These are phyloP conservation scores for Exophiala spinifera DNA, from an alignment of 2,329 filamentous ascomycete genomes.

Conservation along the genomic window DNA sequence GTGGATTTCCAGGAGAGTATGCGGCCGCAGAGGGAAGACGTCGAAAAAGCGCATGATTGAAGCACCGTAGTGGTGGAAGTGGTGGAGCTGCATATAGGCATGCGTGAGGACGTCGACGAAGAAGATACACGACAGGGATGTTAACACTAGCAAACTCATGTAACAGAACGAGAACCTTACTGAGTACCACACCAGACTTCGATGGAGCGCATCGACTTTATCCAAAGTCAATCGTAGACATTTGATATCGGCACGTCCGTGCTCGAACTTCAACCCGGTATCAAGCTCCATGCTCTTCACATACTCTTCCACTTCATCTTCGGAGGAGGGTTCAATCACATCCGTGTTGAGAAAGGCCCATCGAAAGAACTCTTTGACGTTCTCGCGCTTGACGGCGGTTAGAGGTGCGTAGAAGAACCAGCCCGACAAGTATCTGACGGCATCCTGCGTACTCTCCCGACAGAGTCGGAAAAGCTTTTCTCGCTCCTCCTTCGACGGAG, in stretches of 20 bases:
- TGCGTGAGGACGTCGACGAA: constrained; percentile 38
- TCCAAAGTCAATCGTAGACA: constrained; percentile 66
- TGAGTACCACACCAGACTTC: constrained; percentile 63
- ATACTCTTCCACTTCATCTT: constrained; percentile 57
- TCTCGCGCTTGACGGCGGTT: constrained; percentile 62
- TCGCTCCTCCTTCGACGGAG: constrained; percentile 47
- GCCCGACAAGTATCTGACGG: constrained; percentile 55
- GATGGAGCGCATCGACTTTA: constrained; percentile 57
- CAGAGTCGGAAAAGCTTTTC: constrained; percentile 56
- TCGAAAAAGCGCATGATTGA: constrained; percentile 9
- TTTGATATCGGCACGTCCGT: constrained; percentile 56
- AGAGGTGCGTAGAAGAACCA: constrained; percentile 65
- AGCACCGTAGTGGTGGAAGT: constrained; percentile 17
- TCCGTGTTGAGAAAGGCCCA: constrained; percentile 63
- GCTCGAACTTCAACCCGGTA: constrained; percentile 50
- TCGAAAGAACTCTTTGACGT: constrained; percentile 62
- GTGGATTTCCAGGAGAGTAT: constrained; percentile 8
- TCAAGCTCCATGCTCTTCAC: constrained; percentile 52
- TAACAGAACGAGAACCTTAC: constrained; percentile 44
- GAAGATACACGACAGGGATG: constrained; percentile 41
- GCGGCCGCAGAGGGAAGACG: constrained; percentile 17
- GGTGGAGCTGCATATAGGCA: constrained; percentile 8
- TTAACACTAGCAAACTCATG: neutral
- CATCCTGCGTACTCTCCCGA: constrained; percentile 53
- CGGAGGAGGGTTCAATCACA: constrained; percentile 35